Evolutionary conservation across 257 asterid species (phyloP).

Genomic region (Nicotiana obtusifolia): DNA sequence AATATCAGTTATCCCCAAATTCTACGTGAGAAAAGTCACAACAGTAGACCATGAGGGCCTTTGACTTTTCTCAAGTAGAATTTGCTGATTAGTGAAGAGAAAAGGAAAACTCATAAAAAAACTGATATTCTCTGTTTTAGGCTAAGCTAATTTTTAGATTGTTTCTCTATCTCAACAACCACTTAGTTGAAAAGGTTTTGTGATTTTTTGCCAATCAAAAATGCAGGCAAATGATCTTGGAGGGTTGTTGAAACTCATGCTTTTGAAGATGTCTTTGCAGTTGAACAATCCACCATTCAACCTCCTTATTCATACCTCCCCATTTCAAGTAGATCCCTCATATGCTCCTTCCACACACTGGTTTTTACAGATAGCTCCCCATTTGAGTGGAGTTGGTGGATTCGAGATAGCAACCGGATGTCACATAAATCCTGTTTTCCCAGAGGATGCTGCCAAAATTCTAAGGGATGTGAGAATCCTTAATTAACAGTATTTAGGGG

Average conservation of each 20-base stretch:
- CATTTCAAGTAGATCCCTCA: constrained; percentile 40
- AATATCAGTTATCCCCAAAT: constrained; percentile 2
- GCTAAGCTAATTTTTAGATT: not conserved
- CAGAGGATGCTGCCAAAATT: constrained; percentile 90
- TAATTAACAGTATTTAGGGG: not conserved
- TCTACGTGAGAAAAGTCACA: not conserved
- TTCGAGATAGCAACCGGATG: constrained; percentile 87
- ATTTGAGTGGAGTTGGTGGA: constrained; percentile 60
- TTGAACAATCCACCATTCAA: constrained; percentile 84
- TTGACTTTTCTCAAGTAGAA: not conserved
- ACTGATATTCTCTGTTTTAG: not conserved
- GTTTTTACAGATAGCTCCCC: constrained; percentile 90
- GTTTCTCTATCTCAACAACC: not conserved
- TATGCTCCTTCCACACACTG: constrained; percentile 57
- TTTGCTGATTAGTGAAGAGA: not conserved
- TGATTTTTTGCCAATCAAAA: constrained; percentile 6
- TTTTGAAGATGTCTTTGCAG: constrained; percentile 64
- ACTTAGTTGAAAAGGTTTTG: not conserved
- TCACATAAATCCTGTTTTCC: constrained; percentile 82
- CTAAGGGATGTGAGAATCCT: constrained; percentile 42
- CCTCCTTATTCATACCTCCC: constrained; percentile 68
- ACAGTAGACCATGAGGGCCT: not conserved
- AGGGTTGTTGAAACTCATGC: constrained; percentile 65
- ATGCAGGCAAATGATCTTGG: constrained; percentile 84
- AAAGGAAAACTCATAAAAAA: not conserved